phyloP scores from a whole-genome alignment of 2,329 filamentous ascomycete genomes.

The Xylaria sp. region DNA sequence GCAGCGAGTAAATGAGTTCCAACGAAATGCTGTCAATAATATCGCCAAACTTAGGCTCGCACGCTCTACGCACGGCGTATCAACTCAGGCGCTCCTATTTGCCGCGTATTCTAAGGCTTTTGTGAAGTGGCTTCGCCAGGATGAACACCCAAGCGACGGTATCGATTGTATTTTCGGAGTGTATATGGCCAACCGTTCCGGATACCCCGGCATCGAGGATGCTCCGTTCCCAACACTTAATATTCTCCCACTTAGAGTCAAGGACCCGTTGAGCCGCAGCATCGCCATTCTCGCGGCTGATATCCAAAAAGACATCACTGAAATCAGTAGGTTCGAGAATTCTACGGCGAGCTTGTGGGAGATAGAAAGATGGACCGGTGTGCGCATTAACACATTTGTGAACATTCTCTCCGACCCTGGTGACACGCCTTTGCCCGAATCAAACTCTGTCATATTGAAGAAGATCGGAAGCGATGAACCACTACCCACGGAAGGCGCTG shows the following conservation, averaged over 20 bases:
- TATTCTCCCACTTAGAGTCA: conserved; percentile 73
- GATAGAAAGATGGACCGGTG: conserved; percentile 75
- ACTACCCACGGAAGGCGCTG: neutral
- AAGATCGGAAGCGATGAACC: conserved; percentile 9
- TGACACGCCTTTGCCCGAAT: neutral
- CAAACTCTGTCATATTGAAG: conserved; percentile 16
- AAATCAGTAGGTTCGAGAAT: conserved; percentile 62
- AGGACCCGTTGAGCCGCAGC: conserved; percentile 34
- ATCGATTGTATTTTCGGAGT: conserved; percentile 70
- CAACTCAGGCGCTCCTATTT: conserved; percentile 76
- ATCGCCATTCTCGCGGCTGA: conserved; percentile 58
- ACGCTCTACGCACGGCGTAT: conserved; percentile 57
- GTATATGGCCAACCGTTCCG: conserved; percentile 79
- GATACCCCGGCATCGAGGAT: conserved; percentile 54
- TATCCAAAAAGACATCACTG: conserved; percentile 71
- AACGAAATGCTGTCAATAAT: conserved; percentile 25
- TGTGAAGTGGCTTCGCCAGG: conserved; percentile 19
- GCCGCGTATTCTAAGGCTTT: conserved; percentile 66
- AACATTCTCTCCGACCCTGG: conserved; percentile 69
- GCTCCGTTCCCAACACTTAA: conserved; percentile 74
- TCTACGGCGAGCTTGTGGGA: conserved; percentile 70
- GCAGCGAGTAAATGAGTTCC: conserved; percentile 27
- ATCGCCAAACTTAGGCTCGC: conserved; percentile 27
- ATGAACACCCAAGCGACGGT: neutral
- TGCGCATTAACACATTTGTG: conserved; percentile 73